These are phyloP conservation scores for Candida morakotiae DNA, from an alignment of 805 yeast genomes.

Conservation along the genomic window DNA sequence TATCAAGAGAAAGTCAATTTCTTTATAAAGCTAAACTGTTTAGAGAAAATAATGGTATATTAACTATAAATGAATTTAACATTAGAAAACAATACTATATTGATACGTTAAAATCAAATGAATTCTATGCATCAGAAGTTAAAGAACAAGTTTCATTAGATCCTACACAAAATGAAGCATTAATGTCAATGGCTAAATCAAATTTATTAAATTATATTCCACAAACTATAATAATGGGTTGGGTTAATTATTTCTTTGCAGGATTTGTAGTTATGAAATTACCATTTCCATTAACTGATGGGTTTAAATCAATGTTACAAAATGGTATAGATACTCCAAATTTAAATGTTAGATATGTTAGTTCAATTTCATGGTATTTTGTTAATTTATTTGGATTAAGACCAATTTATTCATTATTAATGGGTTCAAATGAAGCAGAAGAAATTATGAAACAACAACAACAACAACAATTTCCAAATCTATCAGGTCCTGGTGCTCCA, in stretches of 20 bases:
- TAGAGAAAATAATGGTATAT: constrained; percentile 47
- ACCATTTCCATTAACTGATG: constrained; percentile 87
- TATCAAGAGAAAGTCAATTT: constrained; percentile 49
- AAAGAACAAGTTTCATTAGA: constrained; percentile 61
- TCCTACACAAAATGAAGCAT: constrained; percentile 64
- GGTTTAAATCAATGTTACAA: constrained; percentile 91
- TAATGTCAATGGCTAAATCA: constrained; percentile 74
- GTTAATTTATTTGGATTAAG: constrained; percentile 80
- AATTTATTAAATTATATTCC: constrained; percentile 84
- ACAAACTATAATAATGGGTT: constrained; percentile 91
- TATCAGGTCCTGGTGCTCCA: constrained; percentile 58
- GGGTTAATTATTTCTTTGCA: constrained; percentile 91
- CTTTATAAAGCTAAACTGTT: constrained; percentile 58
- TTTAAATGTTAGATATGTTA: constrained; percentile 86
- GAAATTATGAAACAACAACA: constrained; percentile 40
- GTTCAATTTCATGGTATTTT: constrained; percentile 94
- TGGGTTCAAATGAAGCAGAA: constrained; percentile 49
- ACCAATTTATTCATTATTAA: constrained; percentile 69
- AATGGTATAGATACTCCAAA: constrained; percentile 80
- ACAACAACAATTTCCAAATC: constrained; percentile 32
- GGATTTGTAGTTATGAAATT: constrained; percentile 77
- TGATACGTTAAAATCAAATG: constrained; percentile 47
- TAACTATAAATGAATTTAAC: constrained; percentile 50
- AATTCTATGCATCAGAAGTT: constrained; percentile 41
- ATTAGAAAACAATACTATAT: constrained; percentile 47